Percentiles rank a stretch among this genome's conserved stretches.
These are phyloP conservation scores for Trichosphaerium sp. DNA, from an alignment of 78 protist genomes.

Conservation along the genomic window DNA sequence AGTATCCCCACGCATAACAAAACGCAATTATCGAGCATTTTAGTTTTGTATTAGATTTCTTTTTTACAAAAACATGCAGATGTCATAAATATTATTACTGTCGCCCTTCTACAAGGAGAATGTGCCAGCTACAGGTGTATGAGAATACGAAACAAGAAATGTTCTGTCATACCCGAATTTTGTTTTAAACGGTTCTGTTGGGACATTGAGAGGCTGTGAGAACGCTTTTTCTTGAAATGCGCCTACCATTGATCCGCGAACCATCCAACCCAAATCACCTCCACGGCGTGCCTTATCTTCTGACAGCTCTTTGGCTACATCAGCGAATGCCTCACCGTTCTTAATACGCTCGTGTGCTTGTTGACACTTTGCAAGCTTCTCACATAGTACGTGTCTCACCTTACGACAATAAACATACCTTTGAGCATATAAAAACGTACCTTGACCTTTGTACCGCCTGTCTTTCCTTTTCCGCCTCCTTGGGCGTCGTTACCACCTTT, in stretches of 20 bases:
- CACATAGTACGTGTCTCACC: conserved; percentile 25
- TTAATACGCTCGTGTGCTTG: conserved; percentile 1
- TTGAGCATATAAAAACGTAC: no score
- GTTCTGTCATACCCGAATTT: conserved; percentile 36
- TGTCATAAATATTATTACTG: no score
- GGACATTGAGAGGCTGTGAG: conserved; percentile 17
- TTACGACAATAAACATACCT: no score
- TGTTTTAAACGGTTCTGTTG: conserved; percentile 15
- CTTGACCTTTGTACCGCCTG: background rate
- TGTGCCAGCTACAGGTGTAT: no score
- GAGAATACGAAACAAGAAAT: no score
- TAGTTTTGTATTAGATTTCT: no score
- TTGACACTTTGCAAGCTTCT: conserved; percentile 14
- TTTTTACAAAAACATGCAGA: no score
- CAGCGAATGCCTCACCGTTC: background rate
- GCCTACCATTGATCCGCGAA: conserved; percentile 5
- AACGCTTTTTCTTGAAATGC: conserved; percentile 22
- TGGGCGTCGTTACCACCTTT: background rate
- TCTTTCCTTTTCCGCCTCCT: background rate
- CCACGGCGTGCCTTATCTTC: conserved; percentile 21
- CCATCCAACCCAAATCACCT: conserved; percentile 6
- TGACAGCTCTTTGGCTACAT: background rate
- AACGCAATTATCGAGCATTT: no score
- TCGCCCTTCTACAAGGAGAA: no score
- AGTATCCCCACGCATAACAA: no score